Conservation (phyloP, 345 rosid species). For the Citrus unshiu region DNA sequence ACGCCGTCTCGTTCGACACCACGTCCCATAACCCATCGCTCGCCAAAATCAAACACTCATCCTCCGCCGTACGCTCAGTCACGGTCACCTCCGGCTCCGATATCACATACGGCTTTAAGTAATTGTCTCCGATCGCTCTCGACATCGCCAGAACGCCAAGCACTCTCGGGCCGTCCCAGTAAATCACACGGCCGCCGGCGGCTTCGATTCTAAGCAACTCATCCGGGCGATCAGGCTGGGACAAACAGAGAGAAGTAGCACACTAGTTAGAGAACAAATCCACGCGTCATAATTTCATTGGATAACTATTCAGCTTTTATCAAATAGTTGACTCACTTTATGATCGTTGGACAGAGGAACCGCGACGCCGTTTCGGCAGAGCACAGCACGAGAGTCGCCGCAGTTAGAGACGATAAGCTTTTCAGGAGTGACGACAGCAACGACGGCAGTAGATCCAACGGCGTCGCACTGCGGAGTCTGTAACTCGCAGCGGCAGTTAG, state of each 20-base stretch:
- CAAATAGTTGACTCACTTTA: slow-evolving; percentile 38
- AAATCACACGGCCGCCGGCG: slow-evolving; percentile 84
- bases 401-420: slow-evolving; percentile 73
- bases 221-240: slow-evolving; percentile 88
- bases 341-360: slow-evolving; percentile 77
- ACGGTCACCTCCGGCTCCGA: slow-evolving; percentile 65
- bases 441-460: slow-evolving; percentile 88
- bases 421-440: slow-evolving; percentile 59
- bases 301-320: too few relatives aligned
- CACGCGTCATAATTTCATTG: neutral
- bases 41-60: slow-evolving; percentile 62
- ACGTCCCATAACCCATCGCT: slow-evolving; percentile 87
- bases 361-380: slow-evolving; percentile 71
- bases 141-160: slow-evolving; percentile 77
- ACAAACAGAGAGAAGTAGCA: neutral
- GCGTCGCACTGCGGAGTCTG: slow-evolving; percentile 81
- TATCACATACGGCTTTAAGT: slow-evolving; percentile 63
- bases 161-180: slow-evolving; percentile 78
- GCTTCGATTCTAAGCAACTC: slow-evolving; percentile 62
- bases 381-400: slow-evolving; percentile 90
- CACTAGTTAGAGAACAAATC: neutral
- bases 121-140: slow-evolving; percentile 67
- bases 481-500: slow-evolving; percentile 64
- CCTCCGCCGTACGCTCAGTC: slow-evolving; percentile 44
- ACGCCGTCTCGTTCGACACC: slow-evolving; percentile 58